Conservation (phyloP, 495 filamentous ascomycete genomes). For the Friedmanniomyces endolithicus region DNA sequence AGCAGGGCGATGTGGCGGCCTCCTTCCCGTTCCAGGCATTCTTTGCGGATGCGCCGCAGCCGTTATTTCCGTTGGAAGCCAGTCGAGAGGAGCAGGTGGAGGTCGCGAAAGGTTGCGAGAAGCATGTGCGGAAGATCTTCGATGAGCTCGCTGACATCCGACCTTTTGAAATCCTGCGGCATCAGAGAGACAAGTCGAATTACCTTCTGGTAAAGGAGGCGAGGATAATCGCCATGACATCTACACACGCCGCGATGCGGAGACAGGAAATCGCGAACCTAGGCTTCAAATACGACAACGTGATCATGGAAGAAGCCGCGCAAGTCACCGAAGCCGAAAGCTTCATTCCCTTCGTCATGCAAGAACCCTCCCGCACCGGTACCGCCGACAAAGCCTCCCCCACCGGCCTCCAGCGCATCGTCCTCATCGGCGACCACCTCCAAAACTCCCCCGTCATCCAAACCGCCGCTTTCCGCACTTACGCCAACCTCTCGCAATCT, state of each 20-base stretch:
- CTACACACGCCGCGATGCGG: slow-evolving; percentile 96
- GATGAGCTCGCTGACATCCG: slow-evolving; percentile 83
- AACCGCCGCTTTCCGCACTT: slow-evolving; percentile 89
- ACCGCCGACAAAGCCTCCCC: slow-evolving; percentile 32
- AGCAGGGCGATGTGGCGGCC: slow-evolving; percentile 50
- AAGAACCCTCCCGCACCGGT: slow-evolving; percentile 43
- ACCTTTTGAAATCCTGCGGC: slow-evolving; percentile 86
- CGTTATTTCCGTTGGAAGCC: slow-evolving; percentile 56
- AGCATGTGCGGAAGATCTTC: slow-evolving; percentile 85
- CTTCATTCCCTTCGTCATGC: slow-evolving; percentile 84
- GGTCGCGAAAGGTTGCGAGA: slow-evolving; percentile 72
- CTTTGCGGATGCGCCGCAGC: slow-evolving; percentile 78
- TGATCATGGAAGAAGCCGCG: slow-evolving; percentile 97
- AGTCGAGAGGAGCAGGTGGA: slow-evolving; percentile 60
- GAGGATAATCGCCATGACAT: slow-evolving; percentile 94
- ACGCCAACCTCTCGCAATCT: slow-evolving; percentile 89
- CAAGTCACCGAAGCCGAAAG: slow-evolving; percentile 97
- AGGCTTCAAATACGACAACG: slow-evolving; percentile 94
- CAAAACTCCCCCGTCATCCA: slow-evolving; percentile 96
- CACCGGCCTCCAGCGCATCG: slow-evolving; percentile 71
- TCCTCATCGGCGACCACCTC: slow-evolving; percentile 88
- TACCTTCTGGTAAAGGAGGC: slow-evolving; percentile 93
- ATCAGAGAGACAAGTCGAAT: slow-evolving; percentile 81
- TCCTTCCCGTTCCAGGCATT: slow-evolving; percentile 83
- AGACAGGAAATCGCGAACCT: slow-evolving; percentile 78